These are phyloP conservation scores for Microsporum canis DNA, from an alignment of 2,329 filamentous ascomycete genomes.

Conservation along the genomic window DNA sequence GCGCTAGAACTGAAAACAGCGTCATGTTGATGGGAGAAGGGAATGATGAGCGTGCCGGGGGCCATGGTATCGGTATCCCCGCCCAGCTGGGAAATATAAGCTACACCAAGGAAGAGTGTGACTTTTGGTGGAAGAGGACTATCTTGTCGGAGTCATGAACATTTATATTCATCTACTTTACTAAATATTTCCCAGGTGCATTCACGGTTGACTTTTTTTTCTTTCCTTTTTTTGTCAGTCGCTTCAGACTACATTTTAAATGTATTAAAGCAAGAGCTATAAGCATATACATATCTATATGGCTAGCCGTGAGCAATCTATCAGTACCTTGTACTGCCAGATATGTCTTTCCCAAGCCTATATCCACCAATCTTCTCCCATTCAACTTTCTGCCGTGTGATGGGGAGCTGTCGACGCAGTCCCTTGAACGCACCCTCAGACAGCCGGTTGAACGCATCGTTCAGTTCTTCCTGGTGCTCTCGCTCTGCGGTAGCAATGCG, in stretches of 20 bases:
- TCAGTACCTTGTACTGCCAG: constrained; percentile 45
- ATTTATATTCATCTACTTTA: neutral
- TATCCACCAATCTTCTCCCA: constrained; percentile 98
- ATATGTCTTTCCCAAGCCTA: constrained; percentile 68
- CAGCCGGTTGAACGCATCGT: constrained; percentile 74
- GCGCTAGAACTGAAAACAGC: constrained; percentile 16
- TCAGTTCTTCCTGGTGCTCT: constrained; percentile 92
- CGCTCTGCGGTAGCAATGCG: constrained; percentile 72
- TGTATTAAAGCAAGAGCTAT: neutral
- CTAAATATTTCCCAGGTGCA: neutral
- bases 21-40: constrained; percentile 39
- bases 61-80: constrained; percentile 25
- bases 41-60: constrained; percentile 41
- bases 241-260: too few relatives aligned
- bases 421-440: constrained; percentile 95
- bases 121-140: constrained; percentile 35
- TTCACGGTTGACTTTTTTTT: neutral
- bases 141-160: constrained; percentile 14
- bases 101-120: constrained; percentile 36
- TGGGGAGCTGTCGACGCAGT: constrained; percentile 79
- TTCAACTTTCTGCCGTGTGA: constrained; percentile 97
- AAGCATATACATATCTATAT: neutral
- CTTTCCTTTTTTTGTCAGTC: neutral
- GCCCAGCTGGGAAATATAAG: constrained; percentile 33
- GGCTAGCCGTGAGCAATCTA: neutral